Evolutionary conservation across 208 protist genomes (phyloP).

Genomic region (Leishmania guyanensis): DNA sequence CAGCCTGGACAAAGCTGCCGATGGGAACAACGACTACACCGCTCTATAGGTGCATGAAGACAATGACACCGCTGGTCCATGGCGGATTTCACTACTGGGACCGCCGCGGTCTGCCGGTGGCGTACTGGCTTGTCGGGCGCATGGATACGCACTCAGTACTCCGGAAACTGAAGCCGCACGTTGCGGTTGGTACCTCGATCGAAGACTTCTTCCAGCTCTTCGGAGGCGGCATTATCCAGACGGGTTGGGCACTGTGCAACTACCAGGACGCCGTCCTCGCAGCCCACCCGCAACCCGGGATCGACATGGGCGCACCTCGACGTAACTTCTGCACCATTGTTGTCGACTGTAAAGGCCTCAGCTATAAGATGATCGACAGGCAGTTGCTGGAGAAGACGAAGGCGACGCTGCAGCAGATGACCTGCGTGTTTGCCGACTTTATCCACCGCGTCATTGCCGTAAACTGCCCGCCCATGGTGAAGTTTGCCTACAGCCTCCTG

Average conservation of each 20-base stretch:
- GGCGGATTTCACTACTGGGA: conserved; percentile 63
- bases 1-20: conserved; percentile 5
- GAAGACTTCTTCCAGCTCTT: conserved; percentile 41
- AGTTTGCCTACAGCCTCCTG: conserved; percentile 63
- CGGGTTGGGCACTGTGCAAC: conserved; percentile 40
- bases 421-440: conserved; percentile 53
- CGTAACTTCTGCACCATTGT: conserved; percentile 54
- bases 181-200: conserved; percentile 38
- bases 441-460: conserved; percentile 63
- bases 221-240: conserved; percentile 35
- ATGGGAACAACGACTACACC: conserved; percentile 9
- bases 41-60: conserved; percentile 41
- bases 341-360: conserved; percentile 54
- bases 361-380: conserved; percentile 65
- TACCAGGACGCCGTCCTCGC: conserved; percentile 46
- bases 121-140: conserved; percentile 44
- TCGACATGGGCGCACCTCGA: conserved; percentile 34
- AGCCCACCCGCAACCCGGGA: conserved; percentile 31
- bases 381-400: conserved; percentile 60
- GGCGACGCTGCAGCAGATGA: conserved; percentile 39
- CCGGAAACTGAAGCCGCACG: conserved; percentile 38
- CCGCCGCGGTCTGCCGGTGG: conserved; percentile 49
- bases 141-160: conserved; percentile 39
- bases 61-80: conserved; percentile 33
- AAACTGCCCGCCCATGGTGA: conserved; percentile 69